phyloP scores from a whole-genome alignment of 2,329 filamentous ascomycete genomes.

The Cladosporium sp. region DNA sequence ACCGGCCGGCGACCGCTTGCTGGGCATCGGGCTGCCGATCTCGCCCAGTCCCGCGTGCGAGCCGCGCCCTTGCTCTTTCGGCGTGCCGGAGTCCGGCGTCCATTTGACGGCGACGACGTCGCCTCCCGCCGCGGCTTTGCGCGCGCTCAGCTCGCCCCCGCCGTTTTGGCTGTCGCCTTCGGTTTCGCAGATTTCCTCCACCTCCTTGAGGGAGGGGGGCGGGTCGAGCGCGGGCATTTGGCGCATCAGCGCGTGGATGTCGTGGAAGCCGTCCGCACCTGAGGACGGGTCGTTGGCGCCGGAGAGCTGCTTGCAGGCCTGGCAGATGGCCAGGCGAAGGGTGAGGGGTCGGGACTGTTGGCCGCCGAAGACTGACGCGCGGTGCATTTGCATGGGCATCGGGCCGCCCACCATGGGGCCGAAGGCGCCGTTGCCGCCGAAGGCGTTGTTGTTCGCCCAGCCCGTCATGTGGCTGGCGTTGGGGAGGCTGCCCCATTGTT shows the following conservation, averaged over 20 bases:
- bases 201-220: constrained; percentile 59
- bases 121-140: constrained; percentile 19
- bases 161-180: constrained; percentile 84
- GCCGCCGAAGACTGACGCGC: constrained; percentile 18
- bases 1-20: constrained; percentile 36
- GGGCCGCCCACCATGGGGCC: constrained; percentile 37
- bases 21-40: constrained; percentile 45
- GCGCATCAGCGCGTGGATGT: constrained; percentile 58
- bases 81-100: constrained; percentile 29
- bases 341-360: constrained; percentile 53
- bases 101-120: constrained; percentile 43
- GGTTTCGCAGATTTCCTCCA: constrained; percentile 83
- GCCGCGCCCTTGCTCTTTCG: constrained; percentile 24
- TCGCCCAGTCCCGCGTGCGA: constrained; percentile 37
- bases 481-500: constrained; percentile 38
- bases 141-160: constrained; percentile 80
- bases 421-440: constrained; percentile 46
- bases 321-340: constrained; percentile 70
- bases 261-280: constrained; percentile 63
- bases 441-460: constrained; percentile 31
- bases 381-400: constrained; percentile 42
- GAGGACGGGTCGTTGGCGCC: constrained; percentile 32
- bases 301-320: constrained; percentile 66
- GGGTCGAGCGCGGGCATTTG: constrained; percentile 60
- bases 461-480: constrained; percentile 25